These are phyloP conservation scores for Ashbya aceris DNA, from an alignment of 1,139 yeast genomes.

Conservation along the genomic window DNA sequence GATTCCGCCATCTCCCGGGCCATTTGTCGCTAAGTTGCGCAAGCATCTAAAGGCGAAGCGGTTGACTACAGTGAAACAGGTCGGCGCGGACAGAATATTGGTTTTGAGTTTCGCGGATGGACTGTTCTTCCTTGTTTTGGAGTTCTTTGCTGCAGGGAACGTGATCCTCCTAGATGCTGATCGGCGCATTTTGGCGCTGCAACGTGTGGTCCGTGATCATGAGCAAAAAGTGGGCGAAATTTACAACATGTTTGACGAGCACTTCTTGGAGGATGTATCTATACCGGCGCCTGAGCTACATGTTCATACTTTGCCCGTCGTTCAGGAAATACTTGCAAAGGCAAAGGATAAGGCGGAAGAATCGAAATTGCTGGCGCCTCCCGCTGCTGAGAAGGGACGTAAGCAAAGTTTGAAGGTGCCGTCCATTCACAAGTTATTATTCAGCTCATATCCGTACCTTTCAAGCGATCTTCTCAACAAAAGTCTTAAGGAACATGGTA, in stretches of 20 bases:
- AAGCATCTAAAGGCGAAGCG: constrained; percentile 80
- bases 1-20: constrained; percentile 72
- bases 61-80: constrained; percentile 60
- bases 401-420: constrained; percentile 36
- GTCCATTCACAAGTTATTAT: constrained; percentile 63
- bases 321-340: constrained; percentile 42
- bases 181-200: constrained; percentile 58
- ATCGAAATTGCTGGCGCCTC: constrained; percentile 7
- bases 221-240: constrained; percentile 61
- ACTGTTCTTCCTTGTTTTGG: constrained; percentile 65
- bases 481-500: constrained; percentile 37
- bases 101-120: constrained; percentile 82
- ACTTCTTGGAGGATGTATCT: constrained; percentile 34
- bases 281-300: constrained; percentile 8
- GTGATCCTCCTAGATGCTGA: constrained; percentile 66
- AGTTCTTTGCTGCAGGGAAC: constrained; percentile 93
- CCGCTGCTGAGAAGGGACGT: constrained; percentile 8
- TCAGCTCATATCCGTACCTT: constrained; percentile 60
- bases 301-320: constrained; percentile 30
- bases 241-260: constrained; percentile 51
- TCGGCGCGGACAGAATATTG: constrained; percentile 69
- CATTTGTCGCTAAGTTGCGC: constrained; percentile 75
- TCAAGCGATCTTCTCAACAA: constrained; percentile 72
- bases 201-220: constrained; percentile 69
- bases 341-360: constrained; percentile 31